Percentiles rank a stretch among this genome's conserved stretches.
These are phyloP conservation scores for Escovopsis sp. DNA, from an alignment of 2,329 filamentous ascomycete genomes.

Conservation along the genomic window DNA sequence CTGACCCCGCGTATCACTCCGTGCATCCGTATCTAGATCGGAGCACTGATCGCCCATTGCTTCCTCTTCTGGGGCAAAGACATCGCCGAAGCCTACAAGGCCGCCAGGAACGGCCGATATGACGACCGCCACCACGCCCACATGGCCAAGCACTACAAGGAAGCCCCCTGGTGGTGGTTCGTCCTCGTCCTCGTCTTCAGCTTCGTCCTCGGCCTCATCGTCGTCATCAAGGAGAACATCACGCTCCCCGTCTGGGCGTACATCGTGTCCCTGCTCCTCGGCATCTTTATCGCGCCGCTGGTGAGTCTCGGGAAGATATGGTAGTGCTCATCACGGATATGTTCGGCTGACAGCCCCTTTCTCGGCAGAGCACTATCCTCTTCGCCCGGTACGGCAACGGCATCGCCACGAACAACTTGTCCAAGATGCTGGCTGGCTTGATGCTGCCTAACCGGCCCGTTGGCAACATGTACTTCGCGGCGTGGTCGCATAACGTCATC, in stretches of 20 bases:
- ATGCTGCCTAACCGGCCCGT: conserved; percentile 33
- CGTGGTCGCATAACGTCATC: conserved; percentile 44
- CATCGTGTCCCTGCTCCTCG: conserved; percentile 17
- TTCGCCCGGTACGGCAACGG: conserved; percentile 39
- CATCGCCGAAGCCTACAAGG: conserved; percentile 24
- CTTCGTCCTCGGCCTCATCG: conserved; percentile 19
- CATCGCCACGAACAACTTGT: conserved; percentile 42
- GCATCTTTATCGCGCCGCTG: conserved; percentile 32
- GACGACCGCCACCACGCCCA: conserved; percentile 36
- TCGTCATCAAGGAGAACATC: conserved; percentile 19
- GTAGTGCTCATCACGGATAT: no score
- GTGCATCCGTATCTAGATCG: conserved; percentile 25
- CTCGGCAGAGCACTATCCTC: conserved; percentile 31
- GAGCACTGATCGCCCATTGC: conserved; percentile 36
- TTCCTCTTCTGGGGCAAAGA: conserved; percentile 41
- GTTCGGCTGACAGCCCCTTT: no score
- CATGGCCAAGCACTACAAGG: conserved; percentile 37
- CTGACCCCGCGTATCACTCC: no score
- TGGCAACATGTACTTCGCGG: conserved; percentile 43
- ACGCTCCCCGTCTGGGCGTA: conserved; percentile 22
- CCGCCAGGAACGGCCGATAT: conserved; percentile 24
- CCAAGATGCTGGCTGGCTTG: conserved; percentile 39
- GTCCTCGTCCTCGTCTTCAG: conserved; percentile 14
- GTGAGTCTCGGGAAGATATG: conserved; percentile 14
- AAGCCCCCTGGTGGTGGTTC: conserved; percentile 24